These are phyloP conservation scores for Peniophora sp. DNA, from an alignment of 1,284 basidiomycete genomes.

Conservation along the genomic window DNA sequence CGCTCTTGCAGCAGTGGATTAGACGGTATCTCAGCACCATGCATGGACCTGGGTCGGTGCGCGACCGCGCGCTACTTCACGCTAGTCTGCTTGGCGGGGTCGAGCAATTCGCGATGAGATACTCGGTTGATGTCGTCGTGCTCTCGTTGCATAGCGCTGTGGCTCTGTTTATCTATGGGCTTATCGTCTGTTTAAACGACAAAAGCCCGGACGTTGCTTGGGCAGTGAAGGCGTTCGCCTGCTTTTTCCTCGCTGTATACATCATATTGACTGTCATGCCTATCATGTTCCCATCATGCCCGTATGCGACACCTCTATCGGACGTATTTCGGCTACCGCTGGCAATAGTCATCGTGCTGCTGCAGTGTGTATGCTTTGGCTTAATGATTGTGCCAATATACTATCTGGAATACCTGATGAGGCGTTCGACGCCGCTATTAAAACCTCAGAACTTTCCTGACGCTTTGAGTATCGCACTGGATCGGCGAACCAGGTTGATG, in stretches of 20 bases:
- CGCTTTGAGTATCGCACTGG: too few relatives aligned
- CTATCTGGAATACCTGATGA: too few relatives aligned
- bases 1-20: neutral
- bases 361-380: too few relatives aligned
- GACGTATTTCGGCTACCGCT: too few relatives aligned
- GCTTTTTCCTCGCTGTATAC: neutral
- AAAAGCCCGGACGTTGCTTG: neutral
- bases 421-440: too few relatives aligned
- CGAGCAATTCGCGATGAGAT: neutral
- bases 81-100: neutral
- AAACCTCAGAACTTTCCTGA: too few relatives aligned
- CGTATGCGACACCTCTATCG: too few relatives aligned
- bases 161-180: neutral
- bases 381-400: too few relatives aligned
- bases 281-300: too few relatives aligned
- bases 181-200: neutral
- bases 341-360: too few relatives aligned
- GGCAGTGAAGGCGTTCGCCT: neutral
- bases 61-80: neutral
- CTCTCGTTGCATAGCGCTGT: neutral
- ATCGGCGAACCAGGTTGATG: too few relatives aligned
- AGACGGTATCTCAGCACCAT: neutral
- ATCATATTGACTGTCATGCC: neutral
- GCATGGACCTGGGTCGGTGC: neutral
- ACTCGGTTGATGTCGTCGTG: neutral